phyloP scores from a whole-genome alignment of 2,329 filamentous ascomycete species.

The Ophiostoma ips region DNA sequence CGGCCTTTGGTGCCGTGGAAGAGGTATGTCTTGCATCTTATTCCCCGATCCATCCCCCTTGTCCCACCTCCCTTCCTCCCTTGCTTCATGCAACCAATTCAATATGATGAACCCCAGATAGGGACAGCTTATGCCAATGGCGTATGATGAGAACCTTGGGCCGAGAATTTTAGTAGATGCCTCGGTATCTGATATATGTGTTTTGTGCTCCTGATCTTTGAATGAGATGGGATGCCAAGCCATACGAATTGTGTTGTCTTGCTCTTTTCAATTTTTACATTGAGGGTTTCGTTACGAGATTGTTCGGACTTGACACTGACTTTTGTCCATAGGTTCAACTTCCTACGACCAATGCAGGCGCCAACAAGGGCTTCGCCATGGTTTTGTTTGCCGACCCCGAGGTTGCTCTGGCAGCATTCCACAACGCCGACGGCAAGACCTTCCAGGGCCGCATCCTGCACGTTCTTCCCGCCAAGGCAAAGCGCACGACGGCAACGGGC shows the following conservation, averaged over 20 bases:
- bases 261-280: not conserved
- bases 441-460: slow-evolving; percentile 91
- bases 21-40: slow-evolving; percentile 55
- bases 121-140: slow-evolving; percentile 93
- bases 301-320: not conserved
- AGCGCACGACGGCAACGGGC: slow-evolving; percentile 44
- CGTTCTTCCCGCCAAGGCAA: slow-evolving; percentile 70
- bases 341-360: slow-evolving; percentile 56
- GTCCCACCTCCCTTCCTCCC: not conserved
- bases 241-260: not conserved
- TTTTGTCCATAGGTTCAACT: slow-evolving; percentile 63
- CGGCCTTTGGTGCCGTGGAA: slow-evolving; percentile 59
- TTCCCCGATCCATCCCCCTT: not conserved
- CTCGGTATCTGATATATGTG: slow-evolving; percentile 58
- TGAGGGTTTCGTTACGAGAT: not conserved
- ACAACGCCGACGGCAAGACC: slow-evolving; percentile 64
- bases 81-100: not conserved
- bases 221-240: not conserved
- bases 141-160: slow-evolving; percentile 79
- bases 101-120: slow-evolving; percentile 96
- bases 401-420: slow-evolving; percentile 65
- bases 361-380: slow-evolving; percentile 82
- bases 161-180: slow-evolving; percentile 99
- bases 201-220: not conserved
- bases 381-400: slow-evolving; percentile 62